A percentile compares a stretch with the other conserved stretches of the same genome.
Conservation (phyloP, 495 filamentous ascomycete species). For the Lepraria neglecta region DNA sequence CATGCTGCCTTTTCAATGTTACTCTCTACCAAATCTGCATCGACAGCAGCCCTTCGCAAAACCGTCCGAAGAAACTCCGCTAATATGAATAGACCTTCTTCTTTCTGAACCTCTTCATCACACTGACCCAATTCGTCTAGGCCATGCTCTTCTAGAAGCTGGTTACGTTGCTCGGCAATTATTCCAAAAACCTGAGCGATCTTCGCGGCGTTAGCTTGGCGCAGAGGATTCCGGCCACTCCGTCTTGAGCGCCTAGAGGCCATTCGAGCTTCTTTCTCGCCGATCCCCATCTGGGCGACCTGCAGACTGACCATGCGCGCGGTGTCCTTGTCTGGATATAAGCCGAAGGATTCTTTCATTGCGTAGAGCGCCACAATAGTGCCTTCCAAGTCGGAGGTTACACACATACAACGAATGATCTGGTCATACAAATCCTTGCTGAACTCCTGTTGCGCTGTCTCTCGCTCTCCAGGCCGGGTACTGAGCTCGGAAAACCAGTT, state of each 20-base stretch:
- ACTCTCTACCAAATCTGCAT: slow-evolving; percentile 33
- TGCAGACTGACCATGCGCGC: slow-evolving; percentile 47
- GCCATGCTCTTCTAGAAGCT: slow-evolving; percentile 26
- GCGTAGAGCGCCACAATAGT: slow-evolving; percentile 55
- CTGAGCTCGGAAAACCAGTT: slow-evolving; percentile 41
- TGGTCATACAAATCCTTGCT: slow-evolving; percentile 50
- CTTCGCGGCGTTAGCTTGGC: slow-evolving; percentile 25
- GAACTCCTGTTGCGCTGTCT: slow-evolving; percentile 35
- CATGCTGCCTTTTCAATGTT: slow-evolving; percentile 42
- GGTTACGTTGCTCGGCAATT: slow-evolving; percentile 29
- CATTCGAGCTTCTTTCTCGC: slow-evolving; percentile 27
- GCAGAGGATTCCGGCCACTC: slow-evolving; percentile 13
- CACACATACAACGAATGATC: slow-evolving; percentile 51
- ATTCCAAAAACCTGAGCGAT: slow-evolving; percentile 29
- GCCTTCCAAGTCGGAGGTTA: slow-evolving; percentile 49
- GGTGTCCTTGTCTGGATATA: slow-evolving; percentile 46
- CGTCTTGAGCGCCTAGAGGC: slow-evolving; percentile 19
- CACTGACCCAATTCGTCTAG: slow-evolving; percentile 32
- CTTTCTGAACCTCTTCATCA: slow-evolving; percentile 37
- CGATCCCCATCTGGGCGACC: slow-evolving; percentile 38
- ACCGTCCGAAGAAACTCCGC: slow-evolving; percentile 45
- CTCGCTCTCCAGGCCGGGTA: slow-evolving; percentile 21
- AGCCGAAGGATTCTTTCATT: slow-evolving; percentile 49
- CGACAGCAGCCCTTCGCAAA: slow-evolving; percentile 40
- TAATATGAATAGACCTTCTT: slow-evolving; percentile 48